These are phyloP conservation scores for Cryptosporidium parvum DNA, from an alignment of 169 alveolate genomes.

Conservation along the genomic window DNA sequence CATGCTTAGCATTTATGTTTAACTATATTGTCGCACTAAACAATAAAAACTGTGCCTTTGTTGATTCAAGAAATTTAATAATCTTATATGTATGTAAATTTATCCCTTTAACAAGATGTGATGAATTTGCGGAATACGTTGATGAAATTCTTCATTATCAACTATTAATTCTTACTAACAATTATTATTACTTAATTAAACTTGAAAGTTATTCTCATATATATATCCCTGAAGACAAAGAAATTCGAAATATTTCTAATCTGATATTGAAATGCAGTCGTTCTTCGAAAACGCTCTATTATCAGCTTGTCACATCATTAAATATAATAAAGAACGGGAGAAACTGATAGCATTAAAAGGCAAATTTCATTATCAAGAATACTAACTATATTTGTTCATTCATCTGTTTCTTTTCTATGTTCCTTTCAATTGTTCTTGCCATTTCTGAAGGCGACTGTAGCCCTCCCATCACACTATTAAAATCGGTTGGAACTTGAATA, in stretches of 20 bases:
- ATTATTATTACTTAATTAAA: slow-evolving; percentile 18
- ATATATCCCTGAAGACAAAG: slow-evolving; percentile 22
- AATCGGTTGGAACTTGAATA: slow-evolving; percentile 52
- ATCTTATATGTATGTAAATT: not conserved
- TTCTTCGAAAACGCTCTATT: slow-evolving; percentile 5
- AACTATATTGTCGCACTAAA: slow-evolving; percentile 50
- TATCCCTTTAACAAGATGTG: not conserved
- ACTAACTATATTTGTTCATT: not conserved
- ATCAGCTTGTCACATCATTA: not conserved
- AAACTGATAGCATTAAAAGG: not conserved
- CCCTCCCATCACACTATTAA: slow-evolving; percentile 61
- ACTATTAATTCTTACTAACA: slow-evolving; percentile 26
- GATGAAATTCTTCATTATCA: slow-evolving; percentile 39
- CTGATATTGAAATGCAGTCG: not conserved
- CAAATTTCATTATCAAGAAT: not conserved
- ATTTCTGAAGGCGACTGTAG: slow-evolving; percentile 58
- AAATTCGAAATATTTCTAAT: not conserved
- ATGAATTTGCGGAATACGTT: not conserved
- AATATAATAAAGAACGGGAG: slow-evolving; percentile 5
- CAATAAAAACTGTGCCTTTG: not conserved
- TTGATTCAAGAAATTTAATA: slow-evolving; percentile 12
- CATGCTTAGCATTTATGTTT: slow-evolving; percentile 11
- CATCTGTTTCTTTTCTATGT: slow-evolving; percentile 4
- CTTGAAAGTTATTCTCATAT: not conserved
- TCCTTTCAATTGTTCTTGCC: slow-evolving; percentile 58